A percentile compares a stretch with the other conserved stretches of the same genome.
phyloP scores from a whole-genome alignment of 306 rosid species.

The Prunus salicina region DNA sequence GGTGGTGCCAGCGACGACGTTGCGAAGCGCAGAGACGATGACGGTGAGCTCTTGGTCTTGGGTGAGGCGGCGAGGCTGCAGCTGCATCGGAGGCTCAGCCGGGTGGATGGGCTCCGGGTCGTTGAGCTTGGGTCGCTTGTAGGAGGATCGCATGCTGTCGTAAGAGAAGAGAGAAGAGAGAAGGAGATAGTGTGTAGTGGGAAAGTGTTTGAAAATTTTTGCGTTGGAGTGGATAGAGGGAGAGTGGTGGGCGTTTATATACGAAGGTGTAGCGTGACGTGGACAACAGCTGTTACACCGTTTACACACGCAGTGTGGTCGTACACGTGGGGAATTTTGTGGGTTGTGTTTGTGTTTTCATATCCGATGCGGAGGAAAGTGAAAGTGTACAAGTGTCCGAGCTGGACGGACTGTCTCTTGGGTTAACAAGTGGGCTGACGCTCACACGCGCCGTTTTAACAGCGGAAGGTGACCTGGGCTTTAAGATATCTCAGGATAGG shows the following conservation, averaged over 20 bases:
- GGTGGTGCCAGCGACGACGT: constrained; percentile 66
- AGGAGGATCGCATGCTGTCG: constrained; percentile 31
- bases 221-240: background rate
- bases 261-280: constrained; percentile 39
- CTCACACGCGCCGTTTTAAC: background rate
- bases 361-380: background rate
- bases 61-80: constrained; percentile 29
- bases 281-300: constrained; percentile 48
- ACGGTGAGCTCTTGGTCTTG: constrained; percentile 62
- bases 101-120: background rate
- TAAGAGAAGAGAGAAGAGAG: background rate
- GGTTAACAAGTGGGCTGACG: background rate
- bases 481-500: background rate
- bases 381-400: no score
- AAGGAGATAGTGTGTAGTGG: background rate
- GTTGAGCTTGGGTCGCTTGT: constrained; percentile 9
- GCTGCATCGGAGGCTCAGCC: background rate
- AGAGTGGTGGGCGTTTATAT: constrained; percentile 14
- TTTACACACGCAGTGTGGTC: constrained; percentile 33
- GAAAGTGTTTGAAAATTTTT: background rate
- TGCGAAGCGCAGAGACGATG: constrained; percentile 69
- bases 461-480: background rate
- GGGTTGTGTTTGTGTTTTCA: background rate
- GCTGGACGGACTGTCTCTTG: no score
- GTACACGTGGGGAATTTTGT: background rate